Evolutionary conservation across 2,329 filamentous ascomycete species (phyloP).

Genomic region (Domatiomyces catenatus): DNA sequence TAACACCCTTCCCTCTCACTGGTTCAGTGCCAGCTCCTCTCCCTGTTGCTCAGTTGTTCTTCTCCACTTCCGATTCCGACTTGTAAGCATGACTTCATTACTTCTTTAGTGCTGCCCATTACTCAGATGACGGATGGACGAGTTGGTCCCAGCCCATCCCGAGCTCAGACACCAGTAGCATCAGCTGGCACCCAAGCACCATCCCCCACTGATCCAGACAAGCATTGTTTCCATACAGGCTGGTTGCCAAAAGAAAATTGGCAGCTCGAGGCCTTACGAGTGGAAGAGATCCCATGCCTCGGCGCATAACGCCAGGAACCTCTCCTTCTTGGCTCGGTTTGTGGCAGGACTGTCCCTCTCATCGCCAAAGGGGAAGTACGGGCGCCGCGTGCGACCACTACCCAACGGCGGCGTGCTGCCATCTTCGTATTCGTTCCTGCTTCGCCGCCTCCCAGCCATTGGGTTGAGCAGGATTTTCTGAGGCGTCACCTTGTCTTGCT

Average conservation of each 20-base stretch:
- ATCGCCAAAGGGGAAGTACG: constrained; percentile 60
- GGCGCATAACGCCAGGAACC: constrained; percentile 74
- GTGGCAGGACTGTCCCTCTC: constrained; percentile 72
- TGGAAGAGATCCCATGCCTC: constrained; percentile 96
- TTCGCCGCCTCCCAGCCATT: constrained; percentile 46
- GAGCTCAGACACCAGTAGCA: background rate
- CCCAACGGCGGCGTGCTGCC: constrained; percentile 77
- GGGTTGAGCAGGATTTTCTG: constrained; percentile 27
- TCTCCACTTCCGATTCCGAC: constrained; percentile 8
- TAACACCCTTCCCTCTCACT: background rate
- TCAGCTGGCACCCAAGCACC: constrained; percentile 2
- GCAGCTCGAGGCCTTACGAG: constrained; percentile 40
- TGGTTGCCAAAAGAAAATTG: too few species aligned
- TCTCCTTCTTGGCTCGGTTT: constrained; percentile 73
- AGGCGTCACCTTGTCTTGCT: constrained; percentile 24
- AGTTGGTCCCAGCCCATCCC: background rate
- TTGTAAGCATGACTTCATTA: background rate
- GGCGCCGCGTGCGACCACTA: constrained; percentile 44
- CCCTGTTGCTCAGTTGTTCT: constrained; percentile 10
- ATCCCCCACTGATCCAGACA: background rate
- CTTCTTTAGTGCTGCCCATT: background rate
- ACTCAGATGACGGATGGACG: background rate
- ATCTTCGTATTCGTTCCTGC: constrained; percentile 74
- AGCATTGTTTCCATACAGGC: too few species aligned
- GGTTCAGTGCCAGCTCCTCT: background rate